Evolutionary conservation across 2,329 filamentous ascomycete genomes (phyloP).

Genomic region (Chalara sp.): DNA sequence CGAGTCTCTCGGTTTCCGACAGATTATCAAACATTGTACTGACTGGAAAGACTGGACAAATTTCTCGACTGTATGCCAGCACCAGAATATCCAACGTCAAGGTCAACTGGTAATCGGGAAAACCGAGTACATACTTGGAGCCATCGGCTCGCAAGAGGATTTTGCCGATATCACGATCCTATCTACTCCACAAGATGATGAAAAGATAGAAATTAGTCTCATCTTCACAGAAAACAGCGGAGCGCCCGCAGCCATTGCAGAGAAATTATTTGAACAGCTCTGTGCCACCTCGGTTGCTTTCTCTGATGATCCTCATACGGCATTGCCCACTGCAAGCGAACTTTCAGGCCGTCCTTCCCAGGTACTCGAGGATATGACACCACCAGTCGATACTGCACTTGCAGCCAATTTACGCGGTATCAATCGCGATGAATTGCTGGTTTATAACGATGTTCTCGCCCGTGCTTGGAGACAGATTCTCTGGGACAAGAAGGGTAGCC

Average conservation of each 20-base stretch:
- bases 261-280: slow-evolving; percentile 4
- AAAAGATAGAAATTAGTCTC: slow-evolving; percentile 8
- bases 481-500: not conserved
- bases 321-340: not conserved
- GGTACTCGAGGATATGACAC: not conserved
- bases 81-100: slow-evolving; percentile 11
- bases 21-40: slow-evolving; percentile 12
- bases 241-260: slow-evolving; percentile 2
- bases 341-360: not conserved
- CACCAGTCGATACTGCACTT: not conserved
- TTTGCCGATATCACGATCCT: slow-evolving; percentile 9
- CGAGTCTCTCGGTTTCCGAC: slow-evolving; percentile 10
- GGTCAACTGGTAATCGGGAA: slow-evolving; percentile 1
- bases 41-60: slow-evolving; percentile 10
- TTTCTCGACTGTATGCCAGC: slow-evolving; percentile 9
- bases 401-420: not conserved
- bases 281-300: slow-evolving; percentile 2
- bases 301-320: not conserved
- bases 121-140: slow-evolving; percentile 7
- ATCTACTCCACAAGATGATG: slow-evolving; percentile 5
- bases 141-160: slow-evolving; percentile 8
- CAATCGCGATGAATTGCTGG: not conserved
- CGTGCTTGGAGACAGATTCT: slow-evolving; percentile 4
- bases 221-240: slow-evolving; percentile 4
- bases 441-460: slow-evolving; percentile 1